These are phyloP conservation scores for Candida sanyaensis DNA, from an alignment of 1,139 yeast species.

Conservation along the genomic window DNA sequence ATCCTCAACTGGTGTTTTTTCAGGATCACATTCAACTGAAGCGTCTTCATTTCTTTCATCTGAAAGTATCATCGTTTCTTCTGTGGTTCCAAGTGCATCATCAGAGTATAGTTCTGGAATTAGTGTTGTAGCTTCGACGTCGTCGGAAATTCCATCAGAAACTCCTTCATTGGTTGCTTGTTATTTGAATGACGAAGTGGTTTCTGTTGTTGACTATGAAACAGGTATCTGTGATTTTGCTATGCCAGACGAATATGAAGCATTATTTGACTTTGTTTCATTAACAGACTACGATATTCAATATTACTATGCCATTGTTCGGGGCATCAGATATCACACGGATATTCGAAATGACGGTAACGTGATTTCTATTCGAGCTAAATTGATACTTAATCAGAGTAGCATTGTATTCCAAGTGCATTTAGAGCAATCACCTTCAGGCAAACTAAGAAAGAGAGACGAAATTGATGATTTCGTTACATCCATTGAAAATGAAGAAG, in stretches of 20 bases:
- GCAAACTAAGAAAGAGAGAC: constrained; percentile 12
- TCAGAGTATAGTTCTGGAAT: no score
- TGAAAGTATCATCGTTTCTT: no score
- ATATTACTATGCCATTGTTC: constrained; percentile 36
- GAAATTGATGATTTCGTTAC: no score
- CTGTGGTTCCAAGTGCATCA: no score
- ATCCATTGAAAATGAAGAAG: no score
- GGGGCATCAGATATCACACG: constrained; percentile 28
- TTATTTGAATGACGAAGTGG: constrained; percentile 32
- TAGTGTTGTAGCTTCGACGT: neutral
- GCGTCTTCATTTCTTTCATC: no score
- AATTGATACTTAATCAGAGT: constrained; percentile 21
- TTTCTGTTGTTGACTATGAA: constrained; percentile 40
- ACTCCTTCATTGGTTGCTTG: constrained; percentile 29
- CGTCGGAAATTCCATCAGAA: no score
- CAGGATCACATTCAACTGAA: no score
- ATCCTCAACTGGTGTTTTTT: no score
- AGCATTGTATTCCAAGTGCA: no score
- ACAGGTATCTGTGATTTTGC: constrained; percentile 44
- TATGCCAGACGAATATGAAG: constrained; percentile 31
- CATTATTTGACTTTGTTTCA: constrained; percentile 26
- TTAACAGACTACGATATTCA: constrained; percentile 35
- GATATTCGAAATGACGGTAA: constrained; percentile 41
- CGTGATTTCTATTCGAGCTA: constrained; percentile 36
- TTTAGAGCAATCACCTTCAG: constrained; percentile 30